Conservation (phyloP, 805 yeast species). For the Dipodascus geniculatus region DNA sequence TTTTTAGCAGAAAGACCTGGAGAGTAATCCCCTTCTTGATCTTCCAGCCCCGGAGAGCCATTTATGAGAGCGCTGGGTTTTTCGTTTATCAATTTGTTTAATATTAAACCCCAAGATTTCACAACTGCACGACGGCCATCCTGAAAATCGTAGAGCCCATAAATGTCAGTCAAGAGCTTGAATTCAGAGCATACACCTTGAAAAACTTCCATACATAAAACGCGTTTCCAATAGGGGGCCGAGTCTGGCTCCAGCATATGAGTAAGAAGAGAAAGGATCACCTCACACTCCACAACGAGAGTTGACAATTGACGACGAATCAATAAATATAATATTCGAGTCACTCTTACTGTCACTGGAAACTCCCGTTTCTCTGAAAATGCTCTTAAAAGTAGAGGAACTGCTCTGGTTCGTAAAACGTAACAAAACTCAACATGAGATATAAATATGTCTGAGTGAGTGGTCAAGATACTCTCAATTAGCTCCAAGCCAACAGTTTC, state of each 20-base stretch:
- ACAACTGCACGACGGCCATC: conserved; percentile 50
- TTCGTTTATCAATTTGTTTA: conserved; percentile 29
- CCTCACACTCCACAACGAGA: conserved; percentile 69
- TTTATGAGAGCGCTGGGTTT: conserved; percentile 22
- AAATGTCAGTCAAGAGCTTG: conserved; percentile 39
- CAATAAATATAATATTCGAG: conserved; percentile 56
- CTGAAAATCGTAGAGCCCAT: conserved; percentile 47
- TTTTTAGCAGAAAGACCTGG: conserved; percentile 9
- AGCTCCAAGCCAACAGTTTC: conserved; percentile 70
- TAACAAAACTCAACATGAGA: conserved; percentile 53
- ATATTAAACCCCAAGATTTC: conserved; percentile 38
- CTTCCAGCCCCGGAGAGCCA: conserved; percentile 9
- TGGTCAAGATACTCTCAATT: conserved; percentile 63
- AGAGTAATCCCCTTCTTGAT: not conserved
- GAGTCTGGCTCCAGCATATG: conserved; percentile 55
- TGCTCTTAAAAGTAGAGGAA: conserved; percentile 64
- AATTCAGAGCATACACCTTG: conserved; percentile 48
- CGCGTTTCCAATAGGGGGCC: conserved; percentile 60
- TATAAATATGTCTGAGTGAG: conserved; percentile 46
- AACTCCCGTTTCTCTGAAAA: conserved; percentile 51
- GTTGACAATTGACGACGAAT: conserved; percentile 49
- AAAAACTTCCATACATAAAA: conserved; percentile 63
- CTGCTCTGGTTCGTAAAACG: conserved; percentile 52
- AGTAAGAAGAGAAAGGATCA: conserved; percentile 60
- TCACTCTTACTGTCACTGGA: conserved; percentile 60